Percentiles rank a stretch among this genome's conserved stretches.
phyloP scores from a whole-genome alignment of 257 asterid species.

The Solanum gracilifrons region DNA sequence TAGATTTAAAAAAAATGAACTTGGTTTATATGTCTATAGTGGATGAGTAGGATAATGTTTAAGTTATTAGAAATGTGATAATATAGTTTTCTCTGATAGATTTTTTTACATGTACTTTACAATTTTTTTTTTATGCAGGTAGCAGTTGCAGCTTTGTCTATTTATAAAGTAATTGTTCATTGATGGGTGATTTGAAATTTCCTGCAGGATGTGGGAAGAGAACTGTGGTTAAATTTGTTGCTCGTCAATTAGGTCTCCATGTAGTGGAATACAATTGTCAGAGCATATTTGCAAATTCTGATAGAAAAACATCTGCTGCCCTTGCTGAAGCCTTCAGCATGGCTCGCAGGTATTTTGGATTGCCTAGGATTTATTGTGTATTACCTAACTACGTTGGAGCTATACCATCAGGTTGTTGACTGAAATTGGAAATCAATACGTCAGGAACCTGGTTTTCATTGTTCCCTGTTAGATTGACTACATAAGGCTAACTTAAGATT shows the following conservation, averaged over 20 bases:
- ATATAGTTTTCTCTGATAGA: neutral
- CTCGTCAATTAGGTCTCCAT: constrained; percentile 81
- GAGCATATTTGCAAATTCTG: constrained; percentile 64
- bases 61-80: neutral
- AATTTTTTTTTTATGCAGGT: neutral
- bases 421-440: neutral
- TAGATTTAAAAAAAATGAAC: neutral
- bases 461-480: neutral
- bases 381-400: neutral
- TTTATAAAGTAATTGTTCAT: neutral
- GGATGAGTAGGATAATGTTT: neutral
- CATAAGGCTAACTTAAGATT: neutral
- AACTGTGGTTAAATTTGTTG: constrained; percentile 72
- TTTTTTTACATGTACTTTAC: neutral
- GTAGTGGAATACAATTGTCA: constrained; percentile 89
- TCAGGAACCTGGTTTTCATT: neutral
- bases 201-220: constrained; percentile 85
- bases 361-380: neutral
- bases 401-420: constrained; percentile 3
- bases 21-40: neutral
- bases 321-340: constrained; percentile 75
- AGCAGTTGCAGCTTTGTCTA: neutral
- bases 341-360: constrained; percentile 60
- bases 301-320: constrained; percentile 68
- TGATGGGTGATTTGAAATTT: constrained; percentile 12